phyloP scores from a whole-genome alignment of 2,329 filamentous ascomycete species.

The Apiospora aurea region DNA sequence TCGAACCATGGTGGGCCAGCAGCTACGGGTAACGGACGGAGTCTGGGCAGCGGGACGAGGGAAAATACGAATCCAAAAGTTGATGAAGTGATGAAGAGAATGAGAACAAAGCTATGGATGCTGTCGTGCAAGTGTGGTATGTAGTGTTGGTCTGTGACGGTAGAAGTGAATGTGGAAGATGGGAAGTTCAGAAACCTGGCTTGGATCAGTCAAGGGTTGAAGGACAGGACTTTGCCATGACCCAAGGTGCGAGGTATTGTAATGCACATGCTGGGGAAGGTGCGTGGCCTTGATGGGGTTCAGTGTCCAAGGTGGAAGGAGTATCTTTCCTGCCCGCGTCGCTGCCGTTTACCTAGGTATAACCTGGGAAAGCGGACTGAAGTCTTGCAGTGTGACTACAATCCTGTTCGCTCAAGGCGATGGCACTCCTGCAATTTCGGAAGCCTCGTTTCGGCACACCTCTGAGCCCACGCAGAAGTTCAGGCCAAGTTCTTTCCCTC shows the following conservation, averaged over 20 bases:
- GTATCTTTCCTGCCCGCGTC: neutral
- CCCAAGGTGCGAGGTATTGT: neutral
- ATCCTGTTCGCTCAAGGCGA: neutral
- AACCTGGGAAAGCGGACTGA: neutral
- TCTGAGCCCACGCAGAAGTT: neutral
- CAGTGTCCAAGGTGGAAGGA: neutral
- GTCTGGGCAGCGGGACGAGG: neutral
- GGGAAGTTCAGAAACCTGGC: neutral
- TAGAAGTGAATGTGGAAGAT: neutral
- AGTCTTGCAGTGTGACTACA: neutral
- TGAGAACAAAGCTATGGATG: neutral
- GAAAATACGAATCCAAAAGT: neutral
- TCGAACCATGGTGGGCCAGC: neutral
- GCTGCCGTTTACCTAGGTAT: neutral
- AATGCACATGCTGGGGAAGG: neutral
- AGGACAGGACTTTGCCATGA: neutral
- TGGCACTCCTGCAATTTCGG: no score
- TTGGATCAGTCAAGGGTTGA: neutral
- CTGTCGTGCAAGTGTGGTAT: neutral
- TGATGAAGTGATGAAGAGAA: neutral
- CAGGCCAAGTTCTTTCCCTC: no score
- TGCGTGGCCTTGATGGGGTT: neutral
- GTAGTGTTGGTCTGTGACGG: neutral
- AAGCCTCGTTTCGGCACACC: neutral
- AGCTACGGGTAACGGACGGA: neutral